Evolutionary conservation across 257 asterid genomes (phyloP), one percentile per base, ranked within the genome.

Genomic region (Salvia splendens): DNA sequence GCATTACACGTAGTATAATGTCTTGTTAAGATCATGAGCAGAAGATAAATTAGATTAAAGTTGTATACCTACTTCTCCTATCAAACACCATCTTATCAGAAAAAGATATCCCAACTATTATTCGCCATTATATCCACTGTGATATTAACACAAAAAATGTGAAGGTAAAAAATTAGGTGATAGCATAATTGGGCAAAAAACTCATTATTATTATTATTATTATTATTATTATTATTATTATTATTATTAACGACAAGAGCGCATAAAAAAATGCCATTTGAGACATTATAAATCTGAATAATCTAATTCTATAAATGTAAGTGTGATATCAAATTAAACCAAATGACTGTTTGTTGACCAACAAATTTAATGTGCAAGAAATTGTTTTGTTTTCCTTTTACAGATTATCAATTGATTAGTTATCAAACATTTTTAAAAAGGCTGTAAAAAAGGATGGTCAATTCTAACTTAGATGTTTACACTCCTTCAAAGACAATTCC

Each of bases 81-180:
- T 36, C 35, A 48, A 24, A 32, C 32, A 7, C 49, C 59, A 52
- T 40, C 57, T 69, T 12, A 40, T 33, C 14, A 41, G 75, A 71
- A 41, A 71, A 62, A 51, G 58, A 71, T 41, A 42, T 50, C 58
- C 38, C 30, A 70, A 70, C 75, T 61, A 40, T 51, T 61, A 36
- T 61, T 70, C 38, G 4, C 20, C 30, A 12, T 38, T 51, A 17
- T 38, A 38, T 49, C 40, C 20, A 15, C 17, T 2, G 5, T 47
- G 8, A 47, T 0, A 47, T 5, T 47, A 63, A 45, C 6, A 0
- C 6, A 24, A 6, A 45, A 4, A 63, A 5, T 12, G 0, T n/a
- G 16, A 24, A 5, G 46, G 46, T 2, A 40, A 17, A 17, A 17
- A 17, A 32, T 55, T 30, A 1, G 20, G 46, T 10, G 16, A 2